phyloP scores from a whole-genome alignment of 2,329 filamentous ascomycete genomes.

The Nemania sp. region DNA sequence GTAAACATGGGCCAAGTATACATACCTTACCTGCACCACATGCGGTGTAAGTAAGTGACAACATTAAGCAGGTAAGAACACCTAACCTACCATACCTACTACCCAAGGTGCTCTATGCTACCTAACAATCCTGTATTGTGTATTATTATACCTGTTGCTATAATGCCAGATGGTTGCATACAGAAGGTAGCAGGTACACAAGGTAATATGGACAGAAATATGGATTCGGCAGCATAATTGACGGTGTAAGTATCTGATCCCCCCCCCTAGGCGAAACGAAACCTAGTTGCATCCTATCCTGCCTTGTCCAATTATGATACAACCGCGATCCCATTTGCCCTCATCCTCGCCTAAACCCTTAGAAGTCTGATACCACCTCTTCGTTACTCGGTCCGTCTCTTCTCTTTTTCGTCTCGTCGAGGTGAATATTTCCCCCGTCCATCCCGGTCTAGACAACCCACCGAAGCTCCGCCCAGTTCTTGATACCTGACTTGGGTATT shows the following conservation, averaged over 20 bases:
- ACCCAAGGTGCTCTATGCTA: neutral
- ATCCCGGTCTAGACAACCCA: slow-evolving; percentile 29
- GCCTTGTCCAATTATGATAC: neutral
- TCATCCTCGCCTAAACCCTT: slow-evolving; percentile 10
- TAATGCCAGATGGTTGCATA: neutral
- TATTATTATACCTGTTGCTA: neutral
- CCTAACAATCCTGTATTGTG: neutral
- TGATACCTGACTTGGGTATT: slow-evolving; percentile 6
- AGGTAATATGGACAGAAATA: neutral
- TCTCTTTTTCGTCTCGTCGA: slow-evolving; percentile 10
- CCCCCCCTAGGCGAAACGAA: slow-evolving; percentile 9
- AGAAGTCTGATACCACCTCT: slow-evolving; percentile 16
- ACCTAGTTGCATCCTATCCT: slow-evolving; percentile 19
- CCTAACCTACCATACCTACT: too few species aligned
- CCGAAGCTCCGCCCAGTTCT: slow-evolving; percentile 16
- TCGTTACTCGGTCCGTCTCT: slow-evolving; percentile 18
- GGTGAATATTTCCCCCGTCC: slow-evolving; percentile 31
- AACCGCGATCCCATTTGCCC: slow-evolving; percentile 4
- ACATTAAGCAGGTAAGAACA: too few species aligned
- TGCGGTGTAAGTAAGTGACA: neutral
- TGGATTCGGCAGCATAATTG: too few species aligned
- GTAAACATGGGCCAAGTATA: neutral
- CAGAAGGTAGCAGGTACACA: neutral
- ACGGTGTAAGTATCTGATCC: neutral
- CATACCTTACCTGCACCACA: neutral